Evolutionary conservation across 257 asterid species (phyloP).

Genomic region (Scutellaria barbata): DNA sequence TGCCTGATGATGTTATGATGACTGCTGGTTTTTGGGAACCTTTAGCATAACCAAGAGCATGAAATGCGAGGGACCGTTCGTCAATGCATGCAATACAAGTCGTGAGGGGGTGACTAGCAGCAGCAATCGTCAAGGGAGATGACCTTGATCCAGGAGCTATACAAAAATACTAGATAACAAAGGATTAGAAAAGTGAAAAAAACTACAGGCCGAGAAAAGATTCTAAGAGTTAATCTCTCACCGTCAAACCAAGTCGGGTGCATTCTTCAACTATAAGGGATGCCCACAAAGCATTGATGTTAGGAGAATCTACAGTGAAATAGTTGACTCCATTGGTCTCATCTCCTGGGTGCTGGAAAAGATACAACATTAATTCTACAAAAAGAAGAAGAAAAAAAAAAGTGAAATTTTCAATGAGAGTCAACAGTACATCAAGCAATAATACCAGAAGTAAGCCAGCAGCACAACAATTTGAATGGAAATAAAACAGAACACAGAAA

Average conservation of each 20-base stretch:
- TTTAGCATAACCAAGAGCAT: constrained; percentile 96
- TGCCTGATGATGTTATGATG: constrained; percentile 93
- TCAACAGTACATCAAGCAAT: not conserved
- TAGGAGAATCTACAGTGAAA: constrained; percentile 57
- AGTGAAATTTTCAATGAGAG: too few species aligned
- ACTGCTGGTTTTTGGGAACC: constrained; percentile 89
- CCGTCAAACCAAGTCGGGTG: constrained; percentile 90
- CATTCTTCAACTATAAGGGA: constrained; percentile 93
- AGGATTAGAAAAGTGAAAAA: constrained; percentile 42
- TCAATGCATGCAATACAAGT: constrained; percentile 91
- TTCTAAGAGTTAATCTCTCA: constrained; percentile 56
- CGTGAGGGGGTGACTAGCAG: constrained; percentile 86
- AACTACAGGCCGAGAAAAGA: constrained; percentile 20
- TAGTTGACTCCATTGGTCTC: constrained; percentile 37
- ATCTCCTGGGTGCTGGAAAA: constrained; percentile 57
- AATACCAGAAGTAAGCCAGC: constrained; percentile 9
- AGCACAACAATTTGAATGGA: too few species aligned
- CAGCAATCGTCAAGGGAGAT: constrained; percentile 96
- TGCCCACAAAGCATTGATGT: constrained; percentile 92
- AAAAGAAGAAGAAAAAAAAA: too few species aligned
- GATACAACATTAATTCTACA: constrained; percentile 24
- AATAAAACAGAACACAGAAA: constrained; percentile 8
- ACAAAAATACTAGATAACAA: constrained; percentile 78
- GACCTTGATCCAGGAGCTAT: constrained; percentile 99
- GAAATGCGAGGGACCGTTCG: constrained; percentile 94